Conservation (phyloP, 129 eudicot species). For the Helichrysum umbraculigerum region DNA sequence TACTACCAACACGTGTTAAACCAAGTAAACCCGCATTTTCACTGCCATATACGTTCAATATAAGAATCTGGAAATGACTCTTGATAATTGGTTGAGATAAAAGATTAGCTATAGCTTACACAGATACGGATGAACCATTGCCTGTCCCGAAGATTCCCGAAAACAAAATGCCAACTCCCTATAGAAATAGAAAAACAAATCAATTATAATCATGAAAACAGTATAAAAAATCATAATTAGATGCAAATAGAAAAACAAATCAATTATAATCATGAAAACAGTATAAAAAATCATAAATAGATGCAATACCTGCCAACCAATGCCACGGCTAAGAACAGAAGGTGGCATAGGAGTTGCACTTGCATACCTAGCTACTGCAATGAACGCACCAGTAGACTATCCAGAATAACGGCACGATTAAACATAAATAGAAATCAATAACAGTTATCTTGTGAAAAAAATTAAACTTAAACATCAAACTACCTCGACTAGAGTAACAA, state of each 20-base stretch:
- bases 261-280: not conserved
- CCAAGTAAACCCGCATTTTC: conserved; percentile 98
- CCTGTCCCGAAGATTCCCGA: conserved; percentile 97
- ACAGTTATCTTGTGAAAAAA: not conserved
- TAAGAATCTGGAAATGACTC: conserved; percentile 17
- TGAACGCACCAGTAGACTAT: conserved; percentile 89
- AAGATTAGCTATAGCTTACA: conserved; percentile 52
- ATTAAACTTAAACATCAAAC: conserved; percentile 18
- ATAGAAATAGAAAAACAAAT: conserved; percentile 1
- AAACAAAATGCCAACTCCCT: conserved; percentile 92
- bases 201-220: not conserved
- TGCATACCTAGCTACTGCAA: conserved; percentile 88
- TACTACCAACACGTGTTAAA: conserved; percentile 91
- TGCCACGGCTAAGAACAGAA: conserved; percentile 92
- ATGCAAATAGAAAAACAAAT: conserved; percentile 11
- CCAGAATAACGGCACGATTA: not conserved
- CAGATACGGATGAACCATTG: conserved; percentile 80
- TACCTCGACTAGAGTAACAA: conserved; percentile 97
- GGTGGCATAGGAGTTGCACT: conserved; percentile 97
- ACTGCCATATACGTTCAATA: conserved; percentile 36
- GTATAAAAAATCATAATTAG: not conserved
- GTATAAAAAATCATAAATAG: not conserved
- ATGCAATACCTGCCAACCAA: conserved; percentile 92
- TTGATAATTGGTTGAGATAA: not conserved
- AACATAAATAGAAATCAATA: not conserved